Evolutionary conservation across 2,329 filamentous ascomycete species (phyloP), one percentile per base, ranked within the genome.

Genomic region (Orbilia quercus): DNA sequence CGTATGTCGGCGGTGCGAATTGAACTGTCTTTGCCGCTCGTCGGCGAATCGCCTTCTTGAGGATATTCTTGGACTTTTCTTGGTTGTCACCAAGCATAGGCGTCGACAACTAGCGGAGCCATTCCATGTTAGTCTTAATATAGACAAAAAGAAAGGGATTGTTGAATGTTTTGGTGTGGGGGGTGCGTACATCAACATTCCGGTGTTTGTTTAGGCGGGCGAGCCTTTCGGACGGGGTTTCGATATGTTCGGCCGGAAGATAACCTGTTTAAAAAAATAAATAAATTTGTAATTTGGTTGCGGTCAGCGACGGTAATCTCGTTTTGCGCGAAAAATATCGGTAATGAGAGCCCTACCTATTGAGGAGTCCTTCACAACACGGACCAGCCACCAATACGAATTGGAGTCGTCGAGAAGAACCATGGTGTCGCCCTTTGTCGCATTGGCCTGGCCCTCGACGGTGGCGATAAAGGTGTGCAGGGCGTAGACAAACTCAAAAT

Each of bases 401-500:
- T 99, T 99, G 82, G 92, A 98, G 79, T 99, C 95, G 79, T 99
- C 95, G 20, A 99, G 86, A 75, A 99, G 84, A 60, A 98, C 94
- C 95, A 99, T 99, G 12, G 94, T 98, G 79, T 99, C 95, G 57
- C 95, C 95, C 82, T 99, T 99, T 34, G 92, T 96, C 70, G 95
- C 95, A 83, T 98, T 99, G 75, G 95, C 95, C 82, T 99, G 95
- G 25, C 95, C 95, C 82, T 99, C 95, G 53, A 99, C 95, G 0
- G 95, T 98, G 25, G 95, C 95, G 76, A 97, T 91, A 79, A 99
- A 99, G 1, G 94, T 99, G 81, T 98, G 95, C 69, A 99, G 85
- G 25, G 95, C 95, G 83, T 99, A 99, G 74, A 99, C 95, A 82
- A 98, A 98, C 81, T 98, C 94, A 84, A 99, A 98, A 85, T 99